Base-by-base conservation (phyloP, 305 asterid species). In the Solanum hybrid region DNA sequence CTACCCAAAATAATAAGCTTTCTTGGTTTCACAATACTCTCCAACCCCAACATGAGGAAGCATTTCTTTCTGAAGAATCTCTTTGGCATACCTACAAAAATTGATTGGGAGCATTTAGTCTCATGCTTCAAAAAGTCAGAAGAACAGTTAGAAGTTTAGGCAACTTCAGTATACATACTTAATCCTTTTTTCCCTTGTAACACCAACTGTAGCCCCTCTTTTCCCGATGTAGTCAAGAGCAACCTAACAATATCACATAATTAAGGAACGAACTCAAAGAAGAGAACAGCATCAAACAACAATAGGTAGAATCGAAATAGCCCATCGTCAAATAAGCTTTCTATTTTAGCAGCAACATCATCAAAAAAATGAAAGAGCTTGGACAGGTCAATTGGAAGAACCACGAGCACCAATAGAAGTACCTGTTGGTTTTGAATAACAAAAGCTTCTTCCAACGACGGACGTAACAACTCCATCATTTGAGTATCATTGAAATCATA, bases 31-130 rank as follows among this genome's bases (percentile, higher is more conserved):
- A 89, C 99, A 97, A 88, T 93, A 94, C 91, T 97, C 99, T 80
- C 95, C 98, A 85, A 95, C 94, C 14, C 99, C 99, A 91, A 97
- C 99, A 91, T 97, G 99, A 87, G 99, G 99, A 92, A 97, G 99
- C 99, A 97, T 96, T 93, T 97, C 99, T 92, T 95, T 97, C 90
- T 97, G 98, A 89, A 97, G 99, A 88, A 97, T 97, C 89, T 97
- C 99, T 88, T 91, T 96, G 32, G 99, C 99, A 92, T 97, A 96
- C 95, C 99, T 96, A 92, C 89, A 92, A 87, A 89, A 88, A 56
- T 85, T 56, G 45, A 85, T 85, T 56, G 42, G 10, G 56, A 79
- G 56, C 66, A 77, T 84, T 78, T 82, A 75, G 84, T 87, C 88
- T 19, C 90, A 26, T 60, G 6, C 77, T 51, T 51, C 36, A 66